phyloP scores from a whole-genome alignment of 306 rosid genomes.

The Clitoria ternatea region DNA sequence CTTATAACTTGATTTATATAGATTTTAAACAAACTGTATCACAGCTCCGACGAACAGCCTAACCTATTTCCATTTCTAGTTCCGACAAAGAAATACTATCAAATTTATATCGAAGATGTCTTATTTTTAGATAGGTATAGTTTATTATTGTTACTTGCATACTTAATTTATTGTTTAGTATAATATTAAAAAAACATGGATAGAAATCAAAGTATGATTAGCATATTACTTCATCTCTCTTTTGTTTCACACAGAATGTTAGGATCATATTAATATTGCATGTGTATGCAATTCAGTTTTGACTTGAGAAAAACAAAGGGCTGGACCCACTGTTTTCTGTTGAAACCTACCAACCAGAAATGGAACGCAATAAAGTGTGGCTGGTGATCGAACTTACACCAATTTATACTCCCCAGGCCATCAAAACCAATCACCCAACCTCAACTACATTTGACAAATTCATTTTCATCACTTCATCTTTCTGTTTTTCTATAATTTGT shows the following conservation, averaged over 20 bases:
- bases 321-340: neutral
- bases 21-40: no score
- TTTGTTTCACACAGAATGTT: neutral
- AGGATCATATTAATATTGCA: neutral
- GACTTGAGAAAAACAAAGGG: neutral
- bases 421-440: neutral
- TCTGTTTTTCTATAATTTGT: no score
- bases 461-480: no score
- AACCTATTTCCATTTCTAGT: no score
- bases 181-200: no score
- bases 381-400: constrained; percentile 20
- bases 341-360: constrained; percentile 2
- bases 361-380: constrained; percentile 12
- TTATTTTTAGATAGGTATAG: neutral
- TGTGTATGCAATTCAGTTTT: neutral
- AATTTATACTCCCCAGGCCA: neutral
- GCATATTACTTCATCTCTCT: no score
- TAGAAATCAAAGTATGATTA: no score
- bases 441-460: no score
- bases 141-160: neutral
- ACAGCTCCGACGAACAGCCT: no score
- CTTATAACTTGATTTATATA: no score
- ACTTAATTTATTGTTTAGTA: neutral
- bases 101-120: no score
- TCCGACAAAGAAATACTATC: no score